phyloP scores from a whole-genome alignment of 257 asterid genomes.

The Oldenlandia corymbosa region DNA sequence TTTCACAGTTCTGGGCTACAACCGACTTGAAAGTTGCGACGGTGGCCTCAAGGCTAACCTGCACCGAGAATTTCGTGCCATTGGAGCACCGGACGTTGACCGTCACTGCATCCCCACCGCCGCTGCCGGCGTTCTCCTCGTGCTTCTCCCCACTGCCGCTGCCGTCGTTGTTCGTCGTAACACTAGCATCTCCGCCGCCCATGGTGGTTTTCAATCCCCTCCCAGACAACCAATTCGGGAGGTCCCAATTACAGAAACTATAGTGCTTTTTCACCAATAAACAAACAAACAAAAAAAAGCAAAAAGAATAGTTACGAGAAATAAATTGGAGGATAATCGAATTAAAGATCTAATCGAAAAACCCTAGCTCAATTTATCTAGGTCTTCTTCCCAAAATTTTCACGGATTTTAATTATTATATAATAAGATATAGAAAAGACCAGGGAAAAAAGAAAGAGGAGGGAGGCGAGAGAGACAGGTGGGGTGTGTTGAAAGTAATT shows the following conservation, averaged over 20 bases:
- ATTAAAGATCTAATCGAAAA: background rate
- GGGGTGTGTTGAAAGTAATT: background rate
- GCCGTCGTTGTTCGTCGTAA: slow-evolving; percentile 18
- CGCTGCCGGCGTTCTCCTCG: slow-evolving; percentile 14
- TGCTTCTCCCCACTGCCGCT: slow-evolving; percentile 7
- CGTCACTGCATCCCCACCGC: slow-evolving; percentile 27
- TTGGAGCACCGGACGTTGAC: slow-evolving; percentile 44
- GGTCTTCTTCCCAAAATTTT: background rate
- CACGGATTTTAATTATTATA: background rate
- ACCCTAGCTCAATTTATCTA: background rate
- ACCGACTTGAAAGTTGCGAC: slow-evolving; percentile 44
- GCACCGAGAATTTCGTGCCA: slow-evolving; percentile 42
- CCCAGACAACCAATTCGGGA: slow-evolving; percentile 11
- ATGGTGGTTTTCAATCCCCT: slow-evolving; percentile 12
- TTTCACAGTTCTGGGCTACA: slow-evolving; percentile 37
- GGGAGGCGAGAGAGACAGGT: background rate
- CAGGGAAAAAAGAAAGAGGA: background rate
- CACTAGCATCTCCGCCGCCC: slow-evolving; percentile 45
- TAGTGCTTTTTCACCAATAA: background rate
- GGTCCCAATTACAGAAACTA: slow-evolving; percentile 4
- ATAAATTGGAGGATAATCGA: too few relatives aligned
- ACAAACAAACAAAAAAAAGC: background rate
- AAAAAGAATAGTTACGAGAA: too few relatives aligned
- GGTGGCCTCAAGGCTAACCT: slow-evolving; percentile 35
- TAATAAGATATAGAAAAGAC: background rate